A percentile compares a stretch with the other conserved stretches of the same genome.
These are phyloP conservation scores for Russula ochroleuca DNA, from an alignment of 768 basidiomycete species.

Conservation along the genomic window DNA sequence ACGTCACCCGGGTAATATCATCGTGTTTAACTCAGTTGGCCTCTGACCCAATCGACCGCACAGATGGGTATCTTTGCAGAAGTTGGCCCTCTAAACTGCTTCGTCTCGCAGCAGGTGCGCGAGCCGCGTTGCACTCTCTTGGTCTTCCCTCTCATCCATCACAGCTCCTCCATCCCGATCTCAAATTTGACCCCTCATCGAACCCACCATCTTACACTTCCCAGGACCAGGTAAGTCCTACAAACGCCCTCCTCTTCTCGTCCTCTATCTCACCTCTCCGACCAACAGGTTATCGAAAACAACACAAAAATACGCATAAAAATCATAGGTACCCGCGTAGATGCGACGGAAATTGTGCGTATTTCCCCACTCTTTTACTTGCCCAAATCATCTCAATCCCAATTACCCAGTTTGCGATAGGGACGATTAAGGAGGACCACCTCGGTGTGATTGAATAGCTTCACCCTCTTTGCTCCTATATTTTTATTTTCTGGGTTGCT, in stretches of 20 bases:
- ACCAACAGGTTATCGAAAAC: constrained; percentile 78
- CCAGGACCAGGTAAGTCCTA: constrained; percentile 66
- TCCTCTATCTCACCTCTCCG: background rate
- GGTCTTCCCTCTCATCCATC: background rate
- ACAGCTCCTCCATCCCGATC: constrained; percentile 89
- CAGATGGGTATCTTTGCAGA: constrained; percentile 99
- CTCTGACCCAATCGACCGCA: background rate
- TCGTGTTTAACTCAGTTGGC: too few relatives aligned
- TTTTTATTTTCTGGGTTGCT: background rate
- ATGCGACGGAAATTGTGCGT: constrained; percentile 94
- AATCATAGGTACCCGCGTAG: constrained; percentile 97
- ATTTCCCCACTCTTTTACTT: constrained; percentile 4
- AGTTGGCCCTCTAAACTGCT: constrained; percentile 89
- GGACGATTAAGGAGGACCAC: constrained; percentile 97
- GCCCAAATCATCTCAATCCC: background rate
- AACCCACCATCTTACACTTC: constrained; percentile 96
- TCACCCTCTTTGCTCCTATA: background rate
- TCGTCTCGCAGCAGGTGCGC: constrained; percentile 91
- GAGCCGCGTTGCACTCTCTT: background rate
- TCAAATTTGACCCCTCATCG: constrained; percentile 92
- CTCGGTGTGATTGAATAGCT: constrained; percentile 83
- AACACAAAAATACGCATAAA: constrained; percentile 89
- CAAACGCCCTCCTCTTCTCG: background rate
- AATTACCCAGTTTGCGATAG: constrained; percentile 79
- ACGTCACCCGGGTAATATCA: constrained; percentile 78